These are phyloP conservation scores for Antitrichia curtipendula DNA, from an alignment of 225 moss, liverwort and hornwort genomes.

Conservation along the genomic window DNA sequence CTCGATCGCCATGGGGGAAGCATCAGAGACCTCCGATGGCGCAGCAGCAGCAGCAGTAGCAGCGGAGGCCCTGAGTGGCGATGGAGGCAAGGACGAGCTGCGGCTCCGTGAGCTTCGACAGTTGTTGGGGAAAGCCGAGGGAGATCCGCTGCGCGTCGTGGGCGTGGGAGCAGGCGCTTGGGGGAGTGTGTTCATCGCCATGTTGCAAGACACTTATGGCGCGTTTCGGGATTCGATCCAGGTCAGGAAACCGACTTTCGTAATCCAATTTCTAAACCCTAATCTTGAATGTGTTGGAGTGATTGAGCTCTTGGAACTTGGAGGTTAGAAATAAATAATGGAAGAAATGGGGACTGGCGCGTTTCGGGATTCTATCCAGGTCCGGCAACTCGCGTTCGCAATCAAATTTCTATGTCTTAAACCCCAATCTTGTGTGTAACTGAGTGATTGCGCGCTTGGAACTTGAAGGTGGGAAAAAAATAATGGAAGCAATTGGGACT, in stretches of 20 bases:
- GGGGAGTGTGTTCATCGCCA: constrained; percentile 96
- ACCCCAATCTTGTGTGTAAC: neutral
- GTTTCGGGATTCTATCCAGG: neutral
- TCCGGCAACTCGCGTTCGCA: too few species aligned
- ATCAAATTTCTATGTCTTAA: neutral
- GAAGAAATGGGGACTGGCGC: neutral
- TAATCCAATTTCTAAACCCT: neutral
- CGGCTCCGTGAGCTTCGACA: constrained; percentile 51
- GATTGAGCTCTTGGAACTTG: neutral
- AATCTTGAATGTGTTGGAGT: neutral
- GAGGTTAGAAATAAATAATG: neutral
- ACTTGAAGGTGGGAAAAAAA: neutral
- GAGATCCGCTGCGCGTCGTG: constrained; percentile 69
- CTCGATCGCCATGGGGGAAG: neutral
- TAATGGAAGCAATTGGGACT: neutral
- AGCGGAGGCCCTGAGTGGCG: neutral
- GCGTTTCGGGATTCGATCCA: constrained; percentile 46
- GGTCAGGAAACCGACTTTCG: neutral
- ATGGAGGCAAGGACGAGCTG: neutral
- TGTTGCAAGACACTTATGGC: constrained; percentile 88
- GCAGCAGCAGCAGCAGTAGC: neutral
- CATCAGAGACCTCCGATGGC: neutral
- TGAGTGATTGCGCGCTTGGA: neutral
- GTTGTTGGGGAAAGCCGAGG: constrained; percentile 66
- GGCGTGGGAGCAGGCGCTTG: constrained; percentile 95